Evolutionary conservation across 768 basidiomycete genomes (phyloP).

Genomic region (Pisolithus tinctorius): DNA sequence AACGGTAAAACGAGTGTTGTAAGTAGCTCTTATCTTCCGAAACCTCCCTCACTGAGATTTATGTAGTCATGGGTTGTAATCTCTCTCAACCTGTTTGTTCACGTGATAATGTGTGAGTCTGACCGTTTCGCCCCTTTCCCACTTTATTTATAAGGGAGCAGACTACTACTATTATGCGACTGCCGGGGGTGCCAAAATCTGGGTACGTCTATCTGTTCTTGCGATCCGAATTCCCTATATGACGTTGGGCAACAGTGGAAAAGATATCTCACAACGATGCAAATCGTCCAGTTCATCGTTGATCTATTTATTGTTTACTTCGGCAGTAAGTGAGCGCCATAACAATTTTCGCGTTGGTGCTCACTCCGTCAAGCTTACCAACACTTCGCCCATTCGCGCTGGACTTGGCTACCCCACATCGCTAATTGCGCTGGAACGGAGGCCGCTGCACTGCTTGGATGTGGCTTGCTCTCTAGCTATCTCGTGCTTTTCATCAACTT

Average conservation of each 20-base stretch:
- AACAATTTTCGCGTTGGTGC: slow-evolving; percentile 1
- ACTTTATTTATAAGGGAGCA: slow-evolving; percentile 22
- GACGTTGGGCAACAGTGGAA: slow-evolving; percentile 70
- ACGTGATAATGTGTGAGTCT: slow-evolving; percentile 93
- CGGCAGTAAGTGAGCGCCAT: slow-evolving; percentile 61
- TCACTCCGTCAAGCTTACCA: slow-evolving; percentile 52
- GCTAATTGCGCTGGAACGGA: slow-evolving; percentile 89
- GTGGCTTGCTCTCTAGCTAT: slow-evolving; percentile 82
- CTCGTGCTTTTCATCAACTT: slow-evolving; percentile 95
- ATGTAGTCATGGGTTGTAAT: slow-evolving; percentile 96
- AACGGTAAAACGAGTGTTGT: slow-evolving; percentile 93
- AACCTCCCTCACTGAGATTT: slow-evolving; percentile 2
- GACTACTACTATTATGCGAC: slow-evolving; percentile 99
- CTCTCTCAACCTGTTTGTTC: slow-evolving; percentile 81
- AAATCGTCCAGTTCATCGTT: slow-evolving; percentile 93
- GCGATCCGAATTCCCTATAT: slow-evolving; percentile 1
- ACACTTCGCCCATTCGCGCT: slow-evolving; percentile 68
- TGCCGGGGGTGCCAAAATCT: slow-evolving; percentile 92
- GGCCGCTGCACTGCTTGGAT: slow-evolving; percentile 83
- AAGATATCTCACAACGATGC: slow-evolving; percentile 94
- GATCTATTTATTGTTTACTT: slow-evolving; percentile 91
- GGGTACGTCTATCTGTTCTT: slow-evolving; percentile 49
- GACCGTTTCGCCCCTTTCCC: neutral
- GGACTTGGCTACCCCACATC: slow-evolving; percentile 54
- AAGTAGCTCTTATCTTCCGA: slow-evolving; percentile 26